Conservation (phyloP, 2,329 filamentous ascomycete species). For the Trichoderma simmonsii region DNA sequence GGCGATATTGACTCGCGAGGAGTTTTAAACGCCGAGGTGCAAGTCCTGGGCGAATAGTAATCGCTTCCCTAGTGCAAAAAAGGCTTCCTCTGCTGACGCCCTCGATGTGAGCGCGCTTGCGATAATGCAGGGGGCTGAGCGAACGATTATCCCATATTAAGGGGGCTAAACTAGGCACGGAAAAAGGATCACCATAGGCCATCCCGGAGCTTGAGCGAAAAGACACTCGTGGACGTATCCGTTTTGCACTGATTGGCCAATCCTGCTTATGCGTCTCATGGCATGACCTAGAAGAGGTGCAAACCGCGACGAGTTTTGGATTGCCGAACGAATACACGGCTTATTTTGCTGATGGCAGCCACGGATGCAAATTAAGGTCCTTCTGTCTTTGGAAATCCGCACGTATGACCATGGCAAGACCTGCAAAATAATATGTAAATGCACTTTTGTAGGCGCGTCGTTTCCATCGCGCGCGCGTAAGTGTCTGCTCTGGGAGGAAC, state of each 20-base stretch:
- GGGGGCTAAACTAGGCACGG: background rate
- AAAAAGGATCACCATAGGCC: background rate
- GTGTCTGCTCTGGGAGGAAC: background rate
- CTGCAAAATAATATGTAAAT: background rate
- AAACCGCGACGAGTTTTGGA: background rate
- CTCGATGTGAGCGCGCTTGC: background rate
- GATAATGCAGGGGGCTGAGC: background rate
- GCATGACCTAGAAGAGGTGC: background rate
- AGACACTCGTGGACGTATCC: background rate
- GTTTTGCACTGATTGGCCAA: background rate
- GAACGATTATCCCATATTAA: background rate
- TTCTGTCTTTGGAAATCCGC: background rate
- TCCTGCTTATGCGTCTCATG: background rate
- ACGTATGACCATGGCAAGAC: background rate
- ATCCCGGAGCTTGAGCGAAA: background rate
- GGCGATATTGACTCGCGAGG: background rate
- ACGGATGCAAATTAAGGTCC: background rate
- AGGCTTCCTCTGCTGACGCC: background rate
- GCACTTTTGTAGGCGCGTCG: background rate
- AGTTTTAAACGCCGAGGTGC: background rate
- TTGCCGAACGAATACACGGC: background rate
- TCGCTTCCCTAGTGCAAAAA: background rate
- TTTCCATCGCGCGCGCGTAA: background rate
- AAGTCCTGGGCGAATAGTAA: background rate
- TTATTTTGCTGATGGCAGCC: background rate